Base-by-base conservation (phyloP, 2,329 filamentous ascomycete genomes). In the Polytolypa hystricis region DNA sequence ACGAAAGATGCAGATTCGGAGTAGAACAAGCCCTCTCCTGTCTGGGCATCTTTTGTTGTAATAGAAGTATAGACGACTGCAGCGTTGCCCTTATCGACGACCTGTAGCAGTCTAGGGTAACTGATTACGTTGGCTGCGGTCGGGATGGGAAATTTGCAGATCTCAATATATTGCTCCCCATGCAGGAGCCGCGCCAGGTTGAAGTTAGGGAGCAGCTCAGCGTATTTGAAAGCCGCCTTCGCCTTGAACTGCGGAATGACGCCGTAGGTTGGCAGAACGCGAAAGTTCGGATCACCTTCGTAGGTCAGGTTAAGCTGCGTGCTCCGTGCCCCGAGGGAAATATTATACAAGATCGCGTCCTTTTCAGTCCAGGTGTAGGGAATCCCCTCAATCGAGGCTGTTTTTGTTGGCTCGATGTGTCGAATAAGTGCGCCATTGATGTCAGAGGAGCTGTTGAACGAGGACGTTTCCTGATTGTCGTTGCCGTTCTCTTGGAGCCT, bases 111-210 rank as follows among this genome's bases (percentile, higher is more conserved):
- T 58, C 79, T 79, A 41, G 78, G 81, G 54, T 78, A 76, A 39
- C 81, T 84, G 50, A 83, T 61, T 33, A 93, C 79, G 39, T 77
- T 79, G 34, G 74, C 86, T 38, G 79, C 73, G 20, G 87, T 95
- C 21, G 89, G 89, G 51, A 96, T 82, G 27, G 91, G 91, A 67
- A 79, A 93, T 62, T 89, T 85, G 57, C 80, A 78, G 54, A 98
- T 74, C 65, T 98, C 91, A 46, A 98, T 83, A 66, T 87, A 98
- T 64, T 98, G 91, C 71, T 98, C 91, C 56, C 91, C 91, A 66
- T 98, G 91, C 16, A 98, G 81, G 34, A 98, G 77, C 86, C 95
- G 95, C 85, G 94, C 95, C 43, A 87, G 89, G 26, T 77, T 84
- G 71, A 95, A 98, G 71, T 96, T 93, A 59, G 87, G 85, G 18